Percentiles rank a stretch among this genome's conserved stretches.
phyloP scores from a whole-genome alignment of 352 stramenopile species.

The Phytophthora foliorum region DNA sequence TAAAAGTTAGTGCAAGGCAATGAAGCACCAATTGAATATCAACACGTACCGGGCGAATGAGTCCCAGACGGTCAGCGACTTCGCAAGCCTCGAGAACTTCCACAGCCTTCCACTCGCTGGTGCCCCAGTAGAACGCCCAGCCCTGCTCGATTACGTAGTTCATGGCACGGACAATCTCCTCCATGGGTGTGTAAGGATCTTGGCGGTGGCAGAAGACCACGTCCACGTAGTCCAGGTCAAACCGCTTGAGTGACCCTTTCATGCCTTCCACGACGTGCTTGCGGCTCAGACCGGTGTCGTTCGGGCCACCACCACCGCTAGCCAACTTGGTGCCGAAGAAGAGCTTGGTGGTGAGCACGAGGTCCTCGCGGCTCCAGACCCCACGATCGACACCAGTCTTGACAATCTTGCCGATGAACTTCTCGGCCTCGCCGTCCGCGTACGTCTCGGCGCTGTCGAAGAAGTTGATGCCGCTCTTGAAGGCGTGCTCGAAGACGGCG shows the following conservation, averaged over 20 bases:
- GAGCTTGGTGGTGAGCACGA: conserved; percentile 68
- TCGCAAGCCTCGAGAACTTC: conserved; percentile 66
- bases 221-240: conserved; percentile 69
- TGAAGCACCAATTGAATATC: background rate
- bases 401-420: conserved; percentile 56
- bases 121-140: conserved; percentile 79
- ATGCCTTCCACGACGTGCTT: conserved; percentile 65
- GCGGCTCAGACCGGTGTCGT: conserved; percentile 43
- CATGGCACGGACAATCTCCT: conserved; percentile 79
- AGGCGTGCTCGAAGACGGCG: conserved; percentile 38
- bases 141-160: conserved; percentile 71
- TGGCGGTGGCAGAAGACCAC: conserved; percentile 75
- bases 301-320: conserved; percentile 10
- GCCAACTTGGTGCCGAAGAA: conserved; percentile 41
- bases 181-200: conserved; percentile 68
- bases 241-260: conserved; percentile 61
- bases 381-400: conserved; percentile 45
- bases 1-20: background rate
- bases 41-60: conserved; percentile 52
- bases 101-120: conserved; percentile 70
- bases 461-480: conserved; percentile 61
- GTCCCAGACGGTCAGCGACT: conserved; percentile 52
- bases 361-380: conserved; percentile 50
- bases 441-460: conserved; percentile 61
- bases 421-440: conserved; percentile 41